phyloP scores from a whole-genome alignment of 225 moss, liverwort and hornwort genomes.

The Marchantia paleacea region DNA sequence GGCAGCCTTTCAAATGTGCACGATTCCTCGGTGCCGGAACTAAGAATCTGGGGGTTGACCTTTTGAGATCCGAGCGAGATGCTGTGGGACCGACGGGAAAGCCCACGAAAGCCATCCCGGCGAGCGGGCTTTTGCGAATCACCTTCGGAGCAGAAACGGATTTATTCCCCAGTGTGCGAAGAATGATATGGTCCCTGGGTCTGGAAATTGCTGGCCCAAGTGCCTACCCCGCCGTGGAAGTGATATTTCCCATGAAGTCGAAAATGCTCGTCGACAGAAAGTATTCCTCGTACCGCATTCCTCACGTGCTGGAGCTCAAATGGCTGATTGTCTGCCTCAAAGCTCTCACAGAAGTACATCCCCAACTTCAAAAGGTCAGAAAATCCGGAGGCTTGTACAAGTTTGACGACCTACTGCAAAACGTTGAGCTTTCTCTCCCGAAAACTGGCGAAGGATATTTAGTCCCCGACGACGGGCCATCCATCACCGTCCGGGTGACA shows the following conservation, averaged over 20 bases:
- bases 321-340: slow-evolving; percentile 21
- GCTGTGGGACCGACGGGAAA: slow-evolving; percentile 20
- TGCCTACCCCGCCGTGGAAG: slow-evolving; percentile 27
- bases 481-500: slow-evolving; percentile 14
- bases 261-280: not conserved
- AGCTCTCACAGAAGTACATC: not conserved
- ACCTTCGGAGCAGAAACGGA: slow-evolving; percentile 26
- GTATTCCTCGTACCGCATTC: slow-evolving; percentile 15
- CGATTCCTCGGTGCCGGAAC: slow-evolving; percentile 18
- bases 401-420: not conserved
- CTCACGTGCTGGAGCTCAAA: slow-evolving; percentile 18
- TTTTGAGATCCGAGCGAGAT: slow-evolving; percentile 24
- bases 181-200: slow-evolving; percentile 28
- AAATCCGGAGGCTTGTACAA: not conserved
- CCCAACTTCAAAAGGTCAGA: not conserved
- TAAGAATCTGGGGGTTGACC: slow-evolving; percentile 8
- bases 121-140: slow-evolving; percentile 24
- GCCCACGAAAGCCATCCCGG: slow-evolving; percentile 23
- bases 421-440: slow-evolving; percentile 2
- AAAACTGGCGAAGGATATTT: not conserved
- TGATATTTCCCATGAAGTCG: slow-evolving; percentile 23
- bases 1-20: slow-evolving; percentile 23
- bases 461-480: slow-evolving; percentile 10
- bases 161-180: slow-evolving; percentile 18
- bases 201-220: slow-evolving; percentile 21